Evolutionary conservation across 306 rosid genomes (phyloP).

Genomic region (Lagenaria siceraria): DNA sequence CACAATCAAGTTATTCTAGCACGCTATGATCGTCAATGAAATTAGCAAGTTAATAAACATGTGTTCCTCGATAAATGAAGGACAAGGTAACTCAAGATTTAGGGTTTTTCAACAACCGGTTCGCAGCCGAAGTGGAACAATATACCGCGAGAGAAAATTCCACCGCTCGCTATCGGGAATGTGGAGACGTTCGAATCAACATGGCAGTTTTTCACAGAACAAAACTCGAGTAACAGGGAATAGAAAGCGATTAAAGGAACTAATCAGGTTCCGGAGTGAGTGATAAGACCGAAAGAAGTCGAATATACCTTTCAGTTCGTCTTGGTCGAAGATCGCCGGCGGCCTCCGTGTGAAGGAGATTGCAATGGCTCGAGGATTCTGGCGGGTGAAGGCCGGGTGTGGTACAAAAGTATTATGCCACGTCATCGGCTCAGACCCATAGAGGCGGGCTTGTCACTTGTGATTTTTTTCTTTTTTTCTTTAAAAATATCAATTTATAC

Average conservation of each 20-base stretch:
- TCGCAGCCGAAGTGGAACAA: not conserved
- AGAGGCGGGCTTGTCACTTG: not conserved
- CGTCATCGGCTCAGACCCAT: not conserved
- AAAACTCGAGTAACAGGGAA: not conserved
- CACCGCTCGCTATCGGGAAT: not conserved
- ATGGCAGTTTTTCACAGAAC: not conserved
- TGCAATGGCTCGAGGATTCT: not conserved
- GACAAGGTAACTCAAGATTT: not conserved
- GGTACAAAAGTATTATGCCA: not conserved
- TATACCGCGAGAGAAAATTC: not conserved
- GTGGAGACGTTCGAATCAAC: not conserved
- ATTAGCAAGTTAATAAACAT: not conserved
- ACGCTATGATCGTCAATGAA: not conserved
- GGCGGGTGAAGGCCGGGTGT: not conserved
- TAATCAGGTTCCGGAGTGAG: not conserved
- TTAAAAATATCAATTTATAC: too few species aligned
- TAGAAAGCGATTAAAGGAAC: not conserved
- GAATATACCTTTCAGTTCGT: not conserved
- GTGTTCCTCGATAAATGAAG: not conserved
- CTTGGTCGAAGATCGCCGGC: not conserved
- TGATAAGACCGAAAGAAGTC: not conserved
- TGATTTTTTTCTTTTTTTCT: not conserved
- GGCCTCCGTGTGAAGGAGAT: not conserved
- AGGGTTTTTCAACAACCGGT: not conserved
- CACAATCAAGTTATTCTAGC: not conserved